A percentile compares a stretch with the other conserved stretches of the same genome.
phyloP scores from a whole-genome alignment of 257 asterid species.

The Paulownia fortunei region DNA sequence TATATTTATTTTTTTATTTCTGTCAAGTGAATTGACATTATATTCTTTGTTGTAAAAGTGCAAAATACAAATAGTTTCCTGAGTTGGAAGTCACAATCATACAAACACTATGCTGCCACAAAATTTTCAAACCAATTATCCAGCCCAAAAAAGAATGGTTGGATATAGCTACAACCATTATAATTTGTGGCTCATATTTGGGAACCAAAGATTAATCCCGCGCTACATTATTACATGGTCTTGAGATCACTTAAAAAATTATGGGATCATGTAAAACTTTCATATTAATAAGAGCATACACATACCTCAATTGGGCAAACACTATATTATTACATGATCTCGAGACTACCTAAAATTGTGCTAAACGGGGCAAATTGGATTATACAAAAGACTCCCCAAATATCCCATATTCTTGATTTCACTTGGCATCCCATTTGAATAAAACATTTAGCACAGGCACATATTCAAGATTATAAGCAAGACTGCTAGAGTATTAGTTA shows the following conservation, averaged over 20 bases:
- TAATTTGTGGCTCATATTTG: no score
- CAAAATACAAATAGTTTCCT: neutral
- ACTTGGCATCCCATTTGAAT: slow-evolving; percentile 14
- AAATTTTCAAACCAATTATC: neutral
- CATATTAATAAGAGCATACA: no score
- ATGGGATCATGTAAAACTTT: no score
- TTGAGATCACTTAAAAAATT: no score
- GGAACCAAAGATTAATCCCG: no score
- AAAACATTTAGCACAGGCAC: neutral
- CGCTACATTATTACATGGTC: no score
- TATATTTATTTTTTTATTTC: neutral
- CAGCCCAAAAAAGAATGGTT: no score
- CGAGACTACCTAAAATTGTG: no score
- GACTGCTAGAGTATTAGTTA: neutral
- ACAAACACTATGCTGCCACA: neutral
- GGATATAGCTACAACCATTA: no score
- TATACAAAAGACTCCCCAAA: neutral
- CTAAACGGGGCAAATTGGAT: neutral
- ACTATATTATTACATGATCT: no score
- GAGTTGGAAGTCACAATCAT: neutral
- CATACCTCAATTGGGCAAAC: no score
- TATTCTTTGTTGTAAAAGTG: neutral
- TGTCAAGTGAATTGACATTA: neutral
- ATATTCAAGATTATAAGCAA: slow-evolving; percentile 3
- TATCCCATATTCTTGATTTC: slow-evolving; percentile 2